Evolutionary conservation across 1,284 basidiomycete genomes (phyloP).

Genomic region (Naganishia sp.): DNA sequence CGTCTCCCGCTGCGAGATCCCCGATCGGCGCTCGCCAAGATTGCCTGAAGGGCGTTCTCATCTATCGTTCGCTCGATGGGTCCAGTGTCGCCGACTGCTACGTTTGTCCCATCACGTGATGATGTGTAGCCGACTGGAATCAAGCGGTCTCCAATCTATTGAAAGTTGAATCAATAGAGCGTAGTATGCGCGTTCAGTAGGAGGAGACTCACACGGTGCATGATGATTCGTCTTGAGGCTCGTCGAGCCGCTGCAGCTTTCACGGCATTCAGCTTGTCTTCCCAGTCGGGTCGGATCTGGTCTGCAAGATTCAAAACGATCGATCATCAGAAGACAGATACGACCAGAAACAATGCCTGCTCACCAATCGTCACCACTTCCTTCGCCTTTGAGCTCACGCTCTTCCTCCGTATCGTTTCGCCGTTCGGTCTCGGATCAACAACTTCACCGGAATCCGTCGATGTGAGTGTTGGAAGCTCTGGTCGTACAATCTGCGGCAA

Average conservation of each 20-base stretch:
- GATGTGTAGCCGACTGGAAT: conserved; percentile 91
- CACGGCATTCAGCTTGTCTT: conserved; percentile 83
- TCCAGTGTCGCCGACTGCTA: conserved; percentile 58
- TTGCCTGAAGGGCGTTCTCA: conserved; percentile 28
- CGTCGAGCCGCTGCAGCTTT: conserved; percentile 82
- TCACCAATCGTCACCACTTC: conserved; percentile 88
- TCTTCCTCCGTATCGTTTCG: conserved; percentile 54
- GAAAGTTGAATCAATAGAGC: background rate
- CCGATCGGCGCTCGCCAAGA: conserved; percentile 26
- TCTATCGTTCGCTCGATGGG: conserved; percentile 30
- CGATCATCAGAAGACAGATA: background rate
- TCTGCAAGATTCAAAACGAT: conserved; percentile 58
- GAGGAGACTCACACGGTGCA: conserved; percentile 68
- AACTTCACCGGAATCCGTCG: conserved; percentile 23
- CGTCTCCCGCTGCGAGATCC: conserved; percentile 24
- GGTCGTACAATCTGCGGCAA: conserved; percentile 28
- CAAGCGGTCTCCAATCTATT: conserved; percentile 81
- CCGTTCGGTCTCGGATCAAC: conserved; percentile 29
- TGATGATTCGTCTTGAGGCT: conserved; percentile 93
- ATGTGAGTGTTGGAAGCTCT: conserved; percentile 15
- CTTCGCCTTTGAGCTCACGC: conserved; percentile 54
- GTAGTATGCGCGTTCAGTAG: no score
- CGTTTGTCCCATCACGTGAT: conserved; percentile 45
- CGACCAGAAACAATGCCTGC: conserved; percentile 37
- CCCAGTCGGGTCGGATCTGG: conserved; percentile 92